Percentiles rank a stretch among this genome's conserved stretches.
Evolutionary conservation across 176 grass and related monocot genomes (phyloP).

Genomic region (Avena atlantica): DNA sequence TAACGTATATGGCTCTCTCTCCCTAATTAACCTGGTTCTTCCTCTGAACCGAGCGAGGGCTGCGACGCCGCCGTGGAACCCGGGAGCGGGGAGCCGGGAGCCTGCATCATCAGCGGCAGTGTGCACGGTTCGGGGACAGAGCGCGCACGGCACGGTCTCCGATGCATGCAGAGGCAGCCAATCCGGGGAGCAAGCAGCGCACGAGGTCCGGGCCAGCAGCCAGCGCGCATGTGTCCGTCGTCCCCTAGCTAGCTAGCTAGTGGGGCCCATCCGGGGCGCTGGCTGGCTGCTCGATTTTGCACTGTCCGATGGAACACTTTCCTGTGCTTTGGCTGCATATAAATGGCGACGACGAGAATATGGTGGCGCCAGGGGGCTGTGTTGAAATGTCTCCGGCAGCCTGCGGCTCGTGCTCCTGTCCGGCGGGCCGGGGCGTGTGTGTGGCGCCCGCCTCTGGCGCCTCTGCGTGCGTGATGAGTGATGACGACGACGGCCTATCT

Average conservation of each 20-base stretch:
- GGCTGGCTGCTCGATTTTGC: too few relatives aligned
- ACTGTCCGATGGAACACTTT: too few relatives aligned
- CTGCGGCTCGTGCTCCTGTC: background rate
- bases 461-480: background rate
- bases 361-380: background rate
- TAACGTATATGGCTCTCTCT: too few relatives aligned
- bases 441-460: background rate
- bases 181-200: too few relatives aligned
- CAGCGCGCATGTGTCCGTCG: too few relatives aligned
- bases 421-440: background rate
- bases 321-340: too few relatives aligned
- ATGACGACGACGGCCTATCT: background rate
- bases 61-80: slow-evolving; percentile 13
- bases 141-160: too few relatives aligned
- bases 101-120: background rate
- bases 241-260: too few relatives aligned
- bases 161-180: too few relatives aligned
- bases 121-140: background rate
- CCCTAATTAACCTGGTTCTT: background rate
- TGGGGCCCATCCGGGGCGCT: too few relatives aligned
- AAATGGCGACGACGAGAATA: background rate
- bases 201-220: too few relatives aligned
- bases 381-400: slow-evolving; percentile 8
- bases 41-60: background rate
- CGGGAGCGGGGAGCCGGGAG: background rate